Evolutionary conservation across 2,329 filamentous ascomycete genomes (phyloP).

Genomic region (Pseudogymnoascus sp.): DNA sequence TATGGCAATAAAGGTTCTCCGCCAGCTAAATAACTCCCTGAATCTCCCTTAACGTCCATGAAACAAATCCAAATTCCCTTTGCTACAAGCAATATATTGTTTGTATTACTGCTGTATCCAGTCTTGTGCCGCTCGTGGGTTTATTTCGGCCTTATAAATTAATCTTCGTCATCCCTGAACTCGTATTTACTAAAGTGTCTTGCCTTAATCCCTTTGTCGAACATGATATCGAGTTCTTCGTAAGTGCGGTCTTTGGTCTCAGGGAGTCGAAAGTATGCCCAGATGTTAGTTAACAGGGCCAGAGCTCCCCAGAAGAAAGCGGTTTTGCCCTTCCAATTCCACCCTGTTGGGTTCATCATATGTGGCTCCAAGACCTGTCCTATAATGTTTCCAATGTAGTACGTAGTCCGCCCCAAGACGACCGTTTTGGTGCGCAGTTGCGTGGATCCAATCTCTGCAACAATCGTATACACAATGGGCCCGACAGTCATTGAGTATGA

Average conservation of each 20-base stretch:
- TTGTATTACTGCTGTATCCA: not conserved
- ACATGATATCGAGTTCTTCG: conserved; percentile 76
- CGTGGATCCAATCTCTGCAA: conserved; percentile 33
- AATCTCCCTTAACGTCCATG: no score
- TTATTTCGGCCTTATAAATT: not conserved
- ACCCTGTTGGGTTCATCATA: conserved; percentile 28
- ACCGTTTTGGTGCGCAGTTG: conserved; percentile 34
- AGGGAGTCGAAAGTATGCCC: conserved; percentile 45
- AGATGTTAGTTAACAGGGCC: conserved; percentile 34
- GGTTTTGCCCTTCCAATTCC: conserved; percentile 33
- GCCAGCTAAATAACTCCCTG: no score
- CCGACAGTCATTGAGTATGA: conserved; percentile 33
- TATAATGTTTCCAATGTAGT: conserved; percentile 28
- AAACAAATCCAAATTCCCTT: no score
- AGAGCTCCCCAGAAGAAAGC: conserved; percentile 37
- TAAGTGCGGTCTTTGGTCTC: conserved; percentile 53
- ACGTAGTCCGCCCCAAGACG: conserved; percentile 33
- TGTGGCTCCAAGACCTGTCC: conserved; percentile 27
- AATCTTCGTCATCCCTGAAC: not conserved
- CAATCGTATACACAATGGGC: conserved; percentile 34
- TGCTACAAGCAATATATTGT: not conserved
- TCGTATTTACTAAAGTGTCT: conserved; percentile 56
- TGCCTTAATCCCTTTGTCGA: conserved; percentile 64
- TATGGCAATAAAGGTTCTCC: no score
- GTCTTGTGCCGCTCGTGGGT: not conserved